Evolutionary conservation across 805 yeast genomes (phyloP).

Genomic region (Jamesozyma lodderae): DNA sequence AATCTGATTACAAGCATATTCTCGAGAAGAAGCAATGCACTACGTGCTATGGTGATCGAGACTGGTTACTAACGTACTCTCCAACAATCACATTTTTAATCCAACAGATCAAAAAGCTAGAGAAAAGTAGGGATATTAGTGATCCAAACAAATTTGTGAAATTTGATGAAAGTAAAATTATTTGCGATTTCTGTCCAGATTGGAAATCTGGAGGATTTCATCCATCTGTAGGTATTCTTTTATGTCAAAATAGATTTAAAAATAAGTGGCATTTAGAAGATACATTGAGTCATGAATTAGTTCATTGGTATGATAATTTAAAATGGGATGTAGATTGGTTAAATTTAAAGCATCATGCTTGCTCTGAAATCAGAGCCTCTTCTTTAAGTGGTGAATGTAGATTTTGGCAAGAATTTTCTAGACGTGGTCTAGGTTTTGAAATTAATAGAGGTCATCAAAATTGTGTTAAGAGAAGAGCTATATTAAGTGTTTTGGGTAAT

Average conservation of each 20-base stretch:
- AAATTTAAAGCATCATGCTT: slow-evolving; percentile 86
- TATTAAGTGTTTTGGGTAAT: slow-evolving; percentile 73
- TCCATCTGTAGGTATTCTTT: slow-evolving; percentile 75
- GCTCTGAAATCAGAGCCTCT: slow-evolving; percentile 92
- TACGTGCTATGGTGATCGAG: slow-evolving; percentile 62
- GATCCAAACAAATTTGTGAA: slow-evolving; percentile 6
- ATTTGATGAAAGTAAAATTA: slow-evolving; percentile 33
- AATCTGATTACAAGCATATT: slow-evolving; percentile 39
- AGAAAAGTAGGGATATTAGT: slow-evolving; percentile 20
- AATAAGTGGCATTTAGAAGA: slow-evolving; percentile 82
- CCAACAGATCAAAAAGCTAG: slow-evolving; percentile 65
- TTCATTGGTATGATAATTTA: slow-evolving; percentile 86
- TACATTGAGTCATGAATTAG: slow-evolving; percentile 82
- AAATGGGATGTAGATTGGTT: slow-evolving; percentile 83
- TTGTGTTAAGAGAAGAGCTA: slow-evolving; percentile 85
- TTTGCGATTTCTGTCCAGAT: slow-evolving; percentile 79
- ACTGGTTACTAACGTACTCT: slow-evolving; percentile 70
- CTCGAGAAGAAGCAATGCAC: slow-evolving; percentile 44
- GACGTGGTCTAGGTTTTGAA: slow-evolving; percentile 33
- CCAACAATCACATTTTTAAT: slow-evolving; percentile 85
- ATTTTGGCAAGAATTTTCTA: slow-evolving; percentile 69
- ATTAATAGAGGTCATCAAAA: slow-evolving; percentile 79
- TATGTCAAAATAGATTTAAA: slow-evolving; percentile 75
- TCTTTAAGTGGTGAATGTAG: slow-evolving; percentile 93
- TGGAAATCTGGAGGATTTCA: slow-evolving; percentile 86